Percentiles rank a stretch among this genome's conserved stretches.
phyloP scores from a whole-genome alignment of 306 rosid genomes.

The Arachis hypogaea region DNA sequence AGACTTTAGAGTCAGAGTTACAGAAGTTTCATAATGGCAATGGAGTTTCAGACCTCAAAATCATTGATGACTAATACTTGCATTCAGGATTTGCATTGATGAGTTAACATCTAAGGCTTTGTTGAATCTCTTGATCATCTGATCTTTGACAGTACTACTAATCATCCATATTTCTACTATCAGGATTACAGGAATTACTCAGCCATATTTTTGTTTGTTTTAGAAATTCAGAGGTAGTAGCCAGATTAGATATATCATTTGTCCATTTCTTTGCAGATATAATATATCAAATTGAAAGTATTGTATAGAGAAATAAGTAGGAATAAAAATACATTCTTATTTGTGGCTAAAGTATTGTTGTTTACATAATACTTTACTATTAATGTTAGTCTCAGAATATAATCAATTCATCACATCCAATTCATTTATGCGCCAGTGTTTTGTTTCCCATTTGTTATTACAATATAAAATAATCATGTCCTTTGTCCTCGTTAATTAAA shows the following conservation, averaged over 20 bases:
- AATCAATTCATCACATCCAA: neutral
- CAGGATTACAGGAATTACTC: conserved; percentile 37
- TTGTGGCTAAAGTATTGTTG: neutral
- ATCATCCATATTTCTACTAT: conserved; percentile 33
- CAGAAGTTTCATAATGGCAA: conserved; percentile 56
- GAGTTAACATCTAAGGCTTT: conserved; percentile 7
- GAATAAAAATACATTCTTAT: neutral
- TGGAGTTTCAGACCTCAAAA: conserved; percentile 52
- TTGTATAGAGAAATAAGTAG: conserved; percentile 25
- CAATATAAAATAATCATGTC: too few species aligned
- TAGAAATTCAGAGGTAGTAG: conserved; percentile 43
- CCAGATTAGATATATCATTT: neutral
- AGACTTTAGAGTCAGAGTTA: conserved; percentile 69
- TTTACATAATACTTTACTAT: conserved; percentile 1
- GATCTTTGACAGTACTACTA: conserved; percentile 31
- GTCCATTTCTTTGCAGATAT: conserved; percentile 4
- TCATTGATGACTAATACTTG: conserved; percentile 44
- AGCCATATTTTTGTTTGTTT: conserved; percentile 44
- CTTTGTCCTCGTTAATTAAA: too few species aligned
- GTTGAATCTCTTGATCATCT: conserved; percentile 25
- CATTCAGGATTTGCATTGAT: conserved; percentile 16
- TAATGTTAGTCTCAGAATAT: neutral
- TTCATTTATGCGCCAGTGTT: neutral
- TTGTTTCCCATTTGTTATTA: too few species aligned
- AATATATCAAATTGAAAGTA: neutral